phyloP scores from a whole-genome alignment of 306 rosid genomes.

The barrel medic (Medicago truncatula) region MtrunA17r5.0-ANR NC_053046.1:33370501-33371000 shows the following conservation, averaged over 20 bases:
- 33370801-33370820: conserved; percentile 48
- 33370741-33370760: conserved; percentile 42
- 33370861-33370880: conserved; percentile 58
- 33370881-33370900: conserved; percentile 49
- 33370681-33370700: conserved; percentile 20
- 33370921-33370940: conserved; percentile 51
- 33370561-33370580: conserved; percentile 36
- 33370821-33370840: conserved; percentile 35
- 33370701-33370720: conserved; percentile 41
- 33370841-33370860: conserved; percentile 37
- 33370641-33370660: conserved; percentile 37
- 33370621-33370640: conserved; percentile 53
- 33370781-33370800: conserved; percentile 43
- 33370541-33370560: conserved; percentile 42
- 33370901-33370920: conserved; percentile 5
- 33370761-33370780: conserved; percentile 18
- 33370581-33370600: conserved; percentile 26
- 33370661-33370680: conserved; percentile 43
- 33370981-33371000: conserved; percentile 37
- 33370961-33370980: conserved; percentile 55
- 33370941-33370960: conserved; percentile 58
- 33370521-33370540: conserved; percentile 42
- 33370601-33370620: conserved; percentile 51
- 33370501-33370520: neutral
- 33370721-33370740: conserved; percentile 47